A percentile compares a stretch with the other conserved stretches of the same genome.
phyloP scores from a whole-genome alignment of 371 early-diverging fungal species.

The Apophysomyces elegans region DNA sequence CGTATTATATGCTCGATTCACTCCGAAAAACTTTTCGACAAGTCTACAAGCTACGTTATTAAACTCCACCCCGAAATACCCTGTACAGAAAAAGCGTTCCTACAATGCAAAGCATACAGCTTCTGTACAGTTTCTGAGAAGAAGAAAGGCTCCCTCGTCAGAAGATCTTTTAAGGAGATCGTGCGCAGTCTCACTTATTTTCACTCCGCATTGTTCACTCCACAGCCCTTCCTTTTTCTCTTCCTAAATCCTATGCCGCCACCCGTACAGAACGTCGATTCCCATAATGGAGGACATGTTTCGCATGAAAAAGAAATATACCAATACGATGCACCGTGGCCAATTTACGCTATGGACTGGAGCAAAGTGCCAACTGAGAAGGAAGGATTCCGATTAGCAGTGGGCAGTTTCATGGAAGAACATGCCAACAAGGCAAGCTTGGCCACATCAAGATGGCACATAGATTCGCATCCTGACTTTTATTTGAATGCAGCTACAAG shows the following conservation, averaged over 20 bases:
- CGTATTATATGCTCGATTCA: no score
- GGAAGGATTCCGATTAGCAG: slow-evolving; percentile 76
- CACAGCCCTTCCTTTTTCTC: not conserved
- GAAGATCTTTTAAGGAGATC: no score
- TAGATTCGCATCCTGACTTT: not conserved
- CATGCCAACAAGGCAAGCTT: slow-evolving; percentile 75
- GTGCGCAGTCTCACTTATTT: no score
- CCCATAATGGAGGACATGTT: slow-evolving; percentile 1
- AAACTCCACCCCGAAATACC: no score
- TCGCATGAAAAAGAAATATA: slow-evolving; percentile 70
- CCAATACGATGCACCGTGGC: slow-evolving; percentile 86
- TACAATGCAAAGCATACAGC: no score
- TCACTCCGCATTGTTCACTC: no score
- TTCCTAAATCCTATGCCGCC: not conserved
- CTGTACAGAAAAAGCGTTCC: no score
- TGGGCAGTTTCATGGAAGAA: slow-evolving; percentile 86
- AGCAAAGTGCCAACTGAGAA: slow-evolving; percentile 66
- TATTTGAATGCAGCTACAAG: slow-evolving; percentile 56
- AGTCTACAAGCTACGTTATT: no score
- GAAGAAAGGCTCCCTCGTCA: no score
- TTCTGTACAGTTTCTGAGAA: no score
- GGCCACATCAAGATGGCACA: not conserved
- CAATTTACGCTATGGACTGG: slow-evolving; percentile 89
- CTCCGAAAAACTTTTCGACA: no score
- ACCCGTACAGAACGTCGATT: not conserved